A percentile compares a stretch with the other conserved stretches of the same genome.
These are phyloP conservation scores for Rugonectria rugulosa DNA, from an alignment of 2,329 filamentous ascomycete genomes.

Conservation along the genomic window DNA sequence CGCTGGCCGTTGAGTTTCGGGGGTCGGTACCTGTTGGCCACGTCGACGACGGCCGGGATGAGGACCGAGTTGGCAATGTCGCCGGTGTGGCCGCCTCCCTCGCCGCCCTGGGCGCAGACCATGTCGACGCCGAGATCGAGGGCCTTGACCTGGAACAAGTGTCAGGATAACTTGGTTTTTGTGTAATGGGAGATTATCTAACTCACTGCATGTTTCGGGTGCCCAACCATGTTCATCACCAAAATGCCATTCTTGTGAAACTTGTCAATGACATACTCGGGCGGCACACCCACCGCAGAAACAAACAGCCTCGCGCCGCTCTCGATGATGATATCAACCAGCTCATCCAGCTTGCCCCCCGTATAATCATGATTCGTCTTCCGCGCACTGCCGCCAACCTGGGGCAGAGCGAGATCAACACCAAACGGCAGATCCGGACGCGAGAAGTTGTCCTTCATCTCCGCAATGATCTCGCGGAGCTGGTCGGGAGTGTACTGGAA, in stretches of 20 bases:
- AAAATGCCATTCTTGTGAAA: slow-evolving; percentile 82
- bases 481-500: slow-evolving; percentile 77
- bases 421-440: slow-evolving; percentile 81
- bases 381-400: slow-evolving; percentile 82
- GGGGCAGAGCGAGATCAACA: slow-evolving; percentile 88
- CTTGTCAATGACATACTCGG: slow-evolving; percentile 73
- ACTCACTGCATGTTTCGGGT: slow-evolving; percentile 81
- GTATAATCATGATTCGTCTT: slow-evolving; percentile 98
- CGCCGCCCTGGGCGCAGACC: slow-evolving; percentile 89
- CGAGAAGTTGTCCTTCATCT: slow-evolving; percentile 79
- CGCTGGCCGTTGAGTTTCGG: slow-evolving; percentile 71
- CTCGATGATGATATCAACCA: slow-evolving; percentile 86
- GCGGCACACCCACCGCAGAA: slow-evolving; percentile 86
- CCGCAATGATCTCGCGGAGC: slow-evolving; percentile 80
- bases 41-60: slow-evolving; percentile 86
- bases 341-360: slow-evolving; percentile 82
- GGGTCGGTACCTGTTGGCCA: slow-evolving; percentile 76
- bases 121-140: slow-evolving; percentile 88
- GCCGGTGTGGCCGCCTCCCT: slow-evolving; percentile 93
- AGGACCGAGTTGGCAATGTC: slow-evolving; percentile 87
- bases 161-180: too few relatives aligned
- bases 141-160: slow-evolving; percentile 70
- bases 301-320: slow-evolving; percentile 89
- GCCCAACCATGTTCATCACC: slow-evolving; percentile 98
- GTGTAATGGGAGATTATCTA: background rate